Percentiles rank a stretch among this genome's conserved stretches.
Evolutionary conservation across 2,329 filamentous ascomycete genomes (phyloP).

Genomic region (Aspergillaceae sp.): DNA sequence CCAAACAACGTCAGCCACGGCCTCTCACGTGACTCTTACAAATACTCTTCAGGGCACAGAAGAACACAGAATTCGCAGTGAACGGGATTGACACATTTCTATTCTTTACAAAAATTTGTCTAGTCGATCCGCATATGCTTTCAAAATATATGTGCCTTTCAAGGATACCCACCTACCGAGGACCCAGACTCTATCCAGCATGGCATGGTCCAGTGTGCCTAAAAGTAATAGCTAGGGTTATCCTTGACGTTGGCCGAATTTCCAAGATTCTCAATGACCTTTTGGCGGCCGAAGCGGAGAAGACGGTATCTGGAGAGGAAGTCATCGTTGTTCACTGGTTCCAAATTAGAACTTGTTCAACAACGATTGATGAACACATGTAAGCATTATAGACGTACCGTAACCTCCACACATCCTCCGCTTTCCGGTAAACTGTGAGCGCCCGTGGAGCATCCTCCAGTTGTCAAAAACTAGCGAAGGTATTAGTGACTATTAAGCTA

Average conservation of each 20-base stretch:
- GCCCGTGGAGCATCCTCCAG: conserved; percentile 85
- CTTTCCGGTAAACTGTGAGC: conserved; percentile 72
- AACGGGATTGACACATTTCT: background rate
- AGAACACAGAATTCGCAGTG: background rate
- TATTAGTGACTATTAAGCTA: no score
- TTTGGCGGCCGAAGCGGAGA: conserved; percentile 50
- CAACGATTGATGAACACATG: conserved; percentile 1
- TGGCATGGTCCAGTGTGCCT: background rate
- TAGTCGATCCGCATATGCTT: background rate
- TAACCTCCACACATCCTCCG: conserved; percentile 87
- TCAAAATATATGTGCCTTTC: background rate
- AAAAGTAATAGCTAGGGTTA: conserved; percentile 11
- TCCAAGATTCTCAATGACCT: conserved; percentile 25
- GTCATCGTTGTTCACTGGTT: conserved; percentile 66
- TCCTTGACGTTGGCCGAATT: conserved; percentile 1
- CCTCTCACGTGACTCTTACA: conserved; percentile 21
- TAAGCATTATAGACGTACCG: conserved; percentile 74
- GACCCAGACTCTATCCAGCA: background rate
- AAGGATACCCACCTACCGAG: background rate
- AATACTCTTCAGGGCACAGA: background rate
- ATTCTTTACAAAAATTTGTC: background rate
- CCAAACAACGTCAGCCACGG: conserved; percentile 29
- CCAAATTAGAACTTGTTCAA: conserved; percentile 5
- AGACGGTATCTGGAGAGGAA: conserved; percentile 68
- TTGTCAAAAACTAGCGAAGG: conserved; percentile 72